Conservation (phyloP, 1,139 yeast species). For the Pichia sp. region DNA sequence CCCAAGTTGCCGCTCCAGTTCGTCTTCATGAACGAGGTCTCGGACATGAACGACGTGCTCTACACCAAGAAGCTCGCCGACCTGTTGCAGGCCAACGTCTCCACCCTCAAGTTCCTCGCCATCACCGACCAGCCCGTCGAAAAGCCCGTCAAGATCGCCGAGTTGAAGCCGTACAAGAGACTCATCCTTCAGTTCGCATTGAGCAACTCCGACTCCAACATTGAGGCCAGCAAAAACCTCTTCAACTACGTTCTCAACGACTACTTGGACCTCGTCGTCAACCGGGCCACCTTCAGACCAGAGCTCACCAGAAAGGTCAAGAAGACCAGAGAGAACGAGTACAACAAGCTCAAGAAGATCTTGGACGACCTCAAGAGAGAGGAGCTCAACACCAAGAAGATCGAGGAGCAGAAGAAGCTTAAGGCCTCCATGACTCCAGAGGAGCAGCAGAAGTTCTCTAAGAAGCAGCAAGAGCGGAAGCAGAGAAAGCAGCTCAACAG, state of each 20-base stretch:
- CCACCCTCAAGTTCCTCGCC: conserved; percentile 60
- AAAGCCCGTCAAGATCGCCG: conserved; percentile 56
- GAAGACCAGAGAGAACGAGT: conserved; percentile 65
- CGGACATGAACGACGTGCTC: conserved; percentile 70
- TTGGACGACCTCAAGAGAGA: conserved; percentile 63
- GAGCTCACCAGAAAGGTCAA: conserved; percentile 74
- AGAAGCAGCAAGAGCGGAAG: conserved; percentile 51
- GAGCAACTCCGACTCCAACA: conserved; percentile 44
- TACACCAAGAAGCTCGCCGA: conserved; percentile 49
- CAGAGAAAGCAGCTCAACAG: conserved; percentile 32
- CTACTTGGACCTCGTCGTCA: conserved; percentile 27
- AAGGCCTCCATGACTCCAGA: conserved; percentile 60
- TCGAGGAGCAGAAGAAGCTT: conserved; percentile 64
- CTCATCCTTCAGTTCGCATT: conserved; percentile 49
- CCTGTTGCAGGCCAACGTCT: conserved; percentile 47
- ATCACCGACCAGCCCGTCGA: conserved; percentile 77
- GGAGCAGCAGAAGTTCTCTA: conserved; percentile 71
- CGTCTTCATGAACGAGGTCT: conserved; percentile 86
- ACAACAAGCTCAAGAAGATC: conserved; percentile 52
- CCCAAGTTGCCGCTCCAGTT: conserved; percentile 63
- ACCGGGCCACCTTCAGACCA: conserved; percentile 46
- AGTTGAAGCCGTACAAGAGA: conserved; percentile 52
- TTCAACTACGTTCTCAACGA: conserved; percentile 33
- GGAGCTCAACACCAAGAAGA: conserved; percentile 61
- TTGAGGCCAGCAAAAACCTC: conserved; percentile 45